phyloP scores from a whole-genome alignment of 306 rosid species.

The Castanea mollissima region DNA sequence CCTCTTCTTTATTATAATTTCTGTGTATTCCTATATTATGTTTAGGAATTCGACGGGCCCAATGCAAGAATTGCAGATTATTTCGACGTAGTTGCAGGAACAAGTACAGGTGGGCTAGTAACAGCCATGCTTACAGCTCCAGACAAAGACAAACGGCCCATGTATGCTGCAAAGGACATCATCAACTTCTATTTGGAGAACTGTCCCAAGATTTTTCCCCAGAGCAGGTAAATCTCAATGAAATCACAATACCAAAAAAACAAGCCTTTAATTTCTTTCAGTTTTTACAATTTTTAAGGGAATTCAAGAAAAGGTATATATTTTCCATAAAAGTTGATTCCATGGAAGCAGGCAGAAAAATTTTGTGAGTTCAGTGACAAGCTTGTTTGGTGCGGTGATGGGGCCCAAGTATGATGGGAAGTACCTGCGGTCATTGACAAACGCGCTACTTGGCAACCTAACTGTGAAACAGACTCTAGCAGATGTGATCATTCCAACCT shows the following conservation, averaged over 20 bases:
- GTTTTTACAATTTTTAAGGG: neutral
- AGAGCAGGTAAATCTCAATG: neutral
- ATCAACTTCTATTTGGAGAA: constrained; percentile 14
- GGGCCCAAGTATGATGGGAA: constrained; percentile 51
- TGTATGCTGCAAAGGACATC: constrained; percentile 14
- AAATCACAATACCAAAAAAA: too few species aligned
- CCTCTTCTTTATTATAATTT: neutral
- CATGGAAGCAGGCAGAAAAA: neutral
- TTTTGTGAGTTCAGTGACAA: neutral
- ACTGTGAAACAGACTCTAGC: constrained; percentile 39
- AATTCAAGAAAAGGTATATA: too few species aligned
- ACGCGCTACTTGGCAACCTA: constrained; percentile 31
- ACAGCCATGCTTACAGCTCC: constrained; percentile 23
- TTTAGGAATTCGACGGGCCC: constrained; percentile 11
- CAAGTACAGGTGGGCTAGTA: constrained; percentile 26
- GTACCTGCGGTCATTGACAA: constrained; percentile 26
- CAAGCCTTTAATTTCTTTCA: neutral
- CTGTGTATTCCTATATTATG: neutral
- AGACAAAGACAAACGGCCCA: constrained; percentile 10
- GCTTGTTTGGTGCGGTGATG: neutral
- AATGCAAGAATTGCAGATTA: constrained; percentile 17
- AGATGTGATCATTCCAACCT: constrained; percentile 40
- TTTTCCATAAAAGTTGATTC: neutral
- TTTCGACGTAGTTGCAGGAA: constrained; percentile 25
- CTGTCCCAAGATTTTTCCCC: constrained; percentile 18